Evolutionary conservation across 1,284 basidiomycete genomes (phyloP).

Genomic region (Pseudozyma pruni): DNA sequence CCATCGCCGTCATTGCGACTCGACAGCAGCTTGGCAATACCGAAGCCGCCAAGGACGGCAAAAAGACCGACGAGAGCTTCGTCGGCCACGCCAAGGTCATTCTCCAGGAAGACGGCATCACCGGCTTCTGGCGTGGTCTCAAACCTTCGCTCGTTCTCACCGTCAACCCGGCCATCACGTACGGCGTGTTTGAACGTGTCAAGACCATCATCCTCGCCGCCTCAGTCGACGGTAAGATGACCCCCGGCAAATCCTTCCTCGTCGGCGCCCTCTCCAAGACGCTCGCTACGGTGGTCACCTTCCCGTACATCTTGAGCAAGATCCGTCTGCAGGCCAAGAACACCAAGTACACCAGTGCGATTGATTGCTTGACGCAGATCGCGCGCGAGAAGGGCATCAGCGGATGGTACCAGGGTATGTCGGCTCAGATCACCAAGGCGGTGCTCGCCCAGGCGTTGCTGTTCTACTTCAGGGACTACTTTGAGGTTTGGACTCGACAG

Average conservation of each 20-base stretch:
- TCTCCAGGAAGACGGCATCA: constrained; percentile 87
- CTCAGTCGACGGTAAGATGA: constrained; percentile 75
- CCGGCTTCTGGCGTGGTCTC: constrained; percentile 93
- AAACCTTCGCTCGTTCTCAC: constrained; percentile 92
- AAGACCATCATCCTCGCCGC: constrained; percentile 74
- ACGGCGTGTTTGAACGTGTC: constrained; percentile 88
- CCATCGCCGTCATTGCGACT: constrained; percentile 95
- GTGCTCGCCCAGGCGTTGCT: constrained; percentile 79
- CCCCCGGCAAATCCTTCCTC: constrained; percentile 82
- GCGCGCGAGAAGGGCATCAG: constrained; percentile 72
- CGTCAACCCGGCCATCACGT: constrained; percentile 95
- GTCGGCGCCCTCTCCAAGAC: constrained; percentile 96
- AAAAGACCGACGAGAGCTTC: constrained; percentile 72
- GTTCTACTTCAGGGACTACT: constrained; percentile 66
- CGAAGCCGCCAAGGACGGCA: constrained; percentile 51
- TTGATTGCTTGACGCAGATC: constrained; percentile 80
- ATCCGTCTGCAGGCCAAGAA: constrained; percentile 87
- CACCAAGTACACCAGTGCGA: constrained; percentile 75
- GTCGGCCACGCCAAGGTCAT: constrained; percentile 85
- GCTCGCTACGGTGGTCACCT: constrained; percentile 77
- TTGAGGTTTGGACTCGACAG: constrained; percentile 66
- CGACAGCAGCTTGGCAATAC: constrained; percentile 78
- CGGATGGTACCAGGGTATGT: constrained; percentile 97
- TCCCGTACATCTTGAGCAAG: constrained; percentile 85
- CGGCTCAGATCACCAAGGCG: constrained; percentile 88